These are phyloP conservation scores for Neurospora sublineolata DNA, from an alignment of 495 filamentous ascomycete species.

Conservation along the genomic window DNA sequence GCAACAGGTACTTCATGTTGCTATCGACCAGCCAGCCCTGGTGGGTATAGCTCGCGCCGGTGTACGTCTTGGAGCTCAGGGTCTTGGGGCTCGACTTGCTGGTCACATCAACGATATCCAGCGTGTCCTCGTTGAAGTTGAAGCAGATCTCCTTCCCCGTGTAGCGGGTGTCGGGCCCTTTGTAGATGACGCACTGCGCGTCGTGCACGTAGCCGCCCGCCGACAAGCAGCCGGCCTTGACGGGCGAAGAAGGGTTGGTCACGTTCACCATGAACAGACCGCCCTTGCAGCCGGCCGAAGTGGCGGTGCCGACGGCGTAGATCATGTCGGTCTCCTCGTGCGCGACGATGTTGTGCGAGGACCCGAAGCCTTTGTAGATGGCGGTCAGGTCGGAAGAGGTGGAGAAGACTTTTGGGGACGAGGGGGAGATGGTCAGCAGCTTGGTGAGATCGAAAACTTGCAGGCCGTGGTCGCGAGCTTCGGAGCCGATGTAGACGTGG, in stretches of 20 bases:
- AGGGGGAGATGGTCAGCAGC: constrained; percentile 15
- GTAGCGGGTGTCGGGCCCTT: constrained; percentile 42
- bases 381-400: constrained; percentile 12
- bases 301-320: constrained; percentile 35
- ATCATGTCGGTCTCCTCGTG: constrained; percentile 32
- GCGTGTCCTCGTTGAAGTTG: constrained; percentile 43
- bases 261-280: constrained; percentile 46
- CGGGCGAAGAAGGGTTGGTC: constrained; percentile 32
- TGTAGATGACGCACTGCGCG: constrained; percentile 48
- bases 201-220: constrained; percentile 49
- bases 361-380: constrained; percentile 13
- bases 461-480: constrained; percentile 32
- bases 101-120: constrained; percentile 41
- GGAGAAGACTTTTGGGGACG: constrained; percentile 11
- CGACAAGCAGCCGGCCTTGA: constrained; percentile 35
- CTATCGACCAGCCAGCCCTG: constrained; percentile 49
- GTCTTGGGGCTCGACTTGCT: constrained; percentile 34
- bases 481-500: constrained; percentile 35
- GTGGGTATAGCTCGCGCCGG: constrained; percentile 46
- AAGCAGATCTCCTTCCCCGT: constrained; percentile 47
- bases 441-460: constrained; percentile 40
- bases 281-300: constrained; percentile 31
- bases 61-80: constrained; percentile 44
- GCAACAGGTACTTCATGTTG: constrained; percentile 42
- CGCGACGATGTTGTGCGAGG: constrained; percentile 35